Evolutionary conservation across 129 eudicot species (phyloP), one percentile per base, ranked within the genome.

Genomic region (Lactuca sativa): DNA sequence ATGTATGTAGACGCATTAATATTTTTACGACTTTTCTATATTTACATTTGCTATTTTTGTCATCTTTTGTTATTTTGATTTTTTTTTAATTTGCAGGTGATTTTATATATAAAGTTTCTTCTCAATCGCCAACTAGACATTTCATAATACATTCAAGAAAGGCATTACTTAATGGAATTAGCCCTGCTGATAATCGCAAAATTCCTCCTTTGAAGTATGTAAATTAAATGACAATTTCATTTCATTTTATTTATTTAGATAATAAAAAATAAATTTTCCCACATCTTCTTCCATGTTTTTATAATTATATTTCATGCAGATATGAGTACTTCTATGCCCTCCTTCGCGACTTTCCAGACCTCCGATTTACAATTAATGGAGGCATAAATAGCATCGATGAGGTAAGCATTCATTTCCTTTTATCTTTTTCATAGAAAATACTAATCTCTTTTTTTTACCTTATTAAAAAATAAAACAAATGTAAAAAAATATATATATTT

Each of bases 311-410:
- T 37, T 67, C 4, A 9, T 72, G 77, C 88, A 93, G 98, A 75
- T 93, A 90, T 36, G 98, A 90, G 77, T 93, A 81, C 83, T 93
- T 81, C 80, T 93, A 85, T 82, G 97, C 91, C 30, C 95, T 93
- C 9, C 78, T 89, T 76, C 97, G 98, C 58, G 98, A 93, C 78
- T 93, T 93, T 78, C 98, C 98, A 25, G 97, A 93, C 82, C 81
- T 93, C 25, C 85, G 61, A 53, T 93, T 93, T 71, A 93, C 98
- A 12, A 90, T 93, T 25, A 93, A 93, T 56, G 98, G 98, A 70
- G 98, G 97, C 75, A 85, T 93, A 71, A 90, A 71, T 75, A 81
- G 90, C 33, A 57, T 93, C 64, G 88, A 83, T 73, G 98, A 93
- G 95, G 98, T 85, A 62, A 75, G 56, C 67, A 34, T 58, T 58